Evolutionary conservation across 2,329 filamentous ascomycete genomes (phyloP), one percentile per base, ranked within the genome.

Genomic region (Ophiostoma novo-ulmi): DNA sequence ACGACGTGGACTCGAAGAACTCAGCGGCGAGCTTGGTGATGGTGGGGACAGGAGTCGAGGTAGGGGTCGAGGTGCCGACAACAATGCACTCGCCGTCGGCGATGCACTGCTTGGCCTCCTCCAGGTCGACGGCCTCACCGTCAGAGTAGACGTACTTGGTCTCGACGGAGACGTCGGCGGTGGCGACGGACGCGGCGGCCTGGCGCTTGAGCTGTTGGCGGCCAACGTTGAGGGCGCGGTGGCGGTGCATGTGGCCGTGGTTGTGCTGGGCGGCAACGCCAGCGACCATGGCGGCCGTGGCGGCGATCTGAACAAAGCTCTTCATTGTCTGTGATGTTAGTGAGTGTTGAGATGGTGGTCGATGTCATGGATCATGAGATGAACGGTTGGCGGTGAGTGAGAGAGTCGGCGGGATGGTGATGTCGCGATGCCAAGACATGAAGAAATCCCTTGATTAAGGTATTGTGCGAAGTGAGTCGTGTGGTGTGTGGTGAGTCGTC

Each of bases 81-180:
- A 91, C 82, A 66, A 90, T 83, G 82, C 88, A 95, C 66, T 87
- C 85, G 69, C 93, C 91, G 73, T 89, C 85, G 71, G 85, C 81
- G 75, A 98, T 85, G 74, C 93, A 92, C 70, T 86, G 78, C 81
- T 90, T 85, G 70, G 93, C 93, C 72, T 93, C 85, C 0, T 85
- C 80, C 72, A 85, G 80, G 69, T 83, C 82, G 75, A 97, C 85
- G 44, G 81, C 73, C 76, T 88, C 75, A 72, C 89, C 90, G 72
- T 90, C 87, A 70, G 94, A 82, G 78, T 90, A 74, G 36, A 78
- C 85, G 81, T 94, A 97, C 71, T 90, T 85, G 70, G 89, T 87
- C 75, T 89, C 85, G 69, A 87, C 89, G 41, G 89, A 84, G 70
- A 85, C 84, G 70, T 87, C 85, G 71, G 81, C 82, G 71, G 85